Evolutionary conservation across 306 rosid genomes (phyloP).

Genomic region (Trifolium fragiferum): DNA sequence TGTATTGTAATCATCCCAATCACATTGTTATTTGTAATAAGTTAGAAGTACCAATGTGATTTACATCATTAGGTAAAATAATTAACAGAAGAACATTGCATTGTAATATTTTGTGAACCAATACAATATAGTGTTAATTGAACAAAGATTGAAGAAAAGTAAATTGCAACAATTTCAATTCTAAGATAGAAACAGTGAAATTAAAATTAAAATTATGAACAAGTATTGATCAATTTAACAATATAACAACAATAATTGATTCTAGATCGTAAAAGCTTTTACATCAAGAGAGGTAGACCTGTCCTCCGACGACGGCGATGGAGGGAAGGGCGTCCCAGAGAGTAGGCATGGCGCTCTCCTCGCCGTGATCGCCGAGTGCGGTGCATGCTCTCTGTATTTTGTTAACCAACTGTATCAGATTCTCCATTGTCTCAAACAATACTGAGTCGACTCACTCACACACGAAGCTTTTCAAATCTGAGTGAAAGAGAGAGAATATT

Average conservation of each 20-base stretch:
- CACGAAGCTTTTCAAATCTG: constrained; percentile 12
- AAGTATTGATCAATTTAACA: background rate
- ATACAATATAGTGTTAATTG: background rate
- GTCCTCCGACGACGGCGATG: constrained; percentile 99
- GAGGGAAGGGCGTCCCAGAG: constrained; percentile 99
- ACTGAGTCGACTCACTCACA: constrained; percentile 1
- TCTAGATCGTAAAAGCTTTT: background rate
- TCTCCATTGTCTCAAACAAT: constrained; percentile 64
- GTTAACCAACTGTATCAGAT: constrained; percentile 88
- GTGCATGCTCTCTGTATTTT: constrained; percentile 97
- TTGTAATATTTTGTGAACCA: background rate
- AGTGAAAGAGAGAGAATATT: background rate
- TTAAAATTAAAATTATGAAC: background rate
- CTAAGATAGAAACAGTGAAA: background rate
- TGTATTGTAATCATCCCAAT: too few relatives aligned
- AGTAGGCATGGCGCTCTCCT: constrained; percentile 86
- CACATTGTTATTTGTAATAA: background rate
- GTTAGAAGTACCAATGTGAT: background rate
- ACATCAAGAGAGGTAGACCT: constrained; percentile 56
- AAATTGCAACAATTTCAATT: background rate
- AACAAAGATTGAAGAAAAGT: background rate
- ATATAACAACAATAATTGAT: background rate
- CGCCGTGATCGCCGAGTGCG: constrained; percentile 97
- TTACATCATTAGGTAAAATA: background rate
- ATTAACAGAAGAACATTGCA: background rate